phyloP scores from a whole-genome alignment of 2,329 filamentous ascomycete species.

The Colletotrichum theobromicola region DNA sequence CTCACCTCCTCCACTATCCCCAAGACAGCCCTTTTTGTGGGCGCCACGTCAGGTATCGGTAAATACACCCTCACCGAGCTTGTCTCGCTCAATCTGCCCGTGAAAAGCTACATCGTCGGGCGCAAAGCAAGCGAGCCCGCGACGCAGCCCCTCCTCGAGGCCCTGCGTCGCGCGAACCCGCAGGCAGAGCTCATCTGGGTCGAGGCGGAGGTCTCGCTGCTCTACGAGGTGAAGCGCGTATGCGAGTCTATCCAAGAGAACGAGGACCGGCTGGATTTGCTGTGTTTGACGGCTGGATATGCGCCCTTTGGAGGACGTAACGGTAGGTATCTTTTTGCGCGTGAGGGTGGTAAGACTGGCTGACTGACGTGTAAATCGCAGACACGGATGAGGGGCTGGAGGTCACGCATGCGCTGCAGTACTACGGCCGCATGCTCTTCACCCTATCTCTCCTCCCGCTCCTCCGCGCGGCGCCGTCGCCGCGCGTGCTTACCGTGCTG shows the following conservation, averaged over 20 bases:
- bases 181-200: slow-evolving; percentile 46
- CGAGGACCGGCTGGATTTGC: slow-evolving; percentile 44
- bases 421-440: slow-evolving; percentile 50
- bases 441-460: slow-evolving; percentile 44
- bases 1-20: slow-evolving; percentile 42
- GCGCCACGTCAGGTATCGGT: slow-evolving; percentile 53
- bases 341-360: too few species aligned
- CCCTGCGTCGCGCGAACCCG: slow-evolving; percentile 39
- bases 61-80: slow-evolving; percentile 42
- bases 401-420: slow-evolving; percentile 41
- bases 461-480: slow-evolving; percentile 27
- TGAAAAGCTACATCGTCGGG: slow-evolving; percentile 48
- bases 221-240: slow-evolving; percentile 43
- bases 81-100: slow-evolving; percentile 34
- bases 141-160: slow-evolving; percentile 36
- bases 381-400: slow-evolving; percentile 49
- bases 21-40: slow-evolving; percentile 46
- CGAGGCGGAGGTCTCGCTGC: slow-evolving; percentile 48
- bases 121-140: slow-evolving; percentile 39
- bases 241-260: slow-evolving; percentile 41
- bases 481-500: slow-evolving; percentile 30
- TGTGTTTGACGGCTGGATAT: slow-evolving; percentile 51
- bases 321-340: neutral
- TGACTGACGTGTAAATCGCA: neutral
- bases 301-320: slow-evolving; percentile 40